Evolutionary conservation across 2,329 filamentous ascomycete genomes (phyloP), one percentile per base, ranked within the genome.

Genomic region (Aspergillus pseudoterreus): DNA sequence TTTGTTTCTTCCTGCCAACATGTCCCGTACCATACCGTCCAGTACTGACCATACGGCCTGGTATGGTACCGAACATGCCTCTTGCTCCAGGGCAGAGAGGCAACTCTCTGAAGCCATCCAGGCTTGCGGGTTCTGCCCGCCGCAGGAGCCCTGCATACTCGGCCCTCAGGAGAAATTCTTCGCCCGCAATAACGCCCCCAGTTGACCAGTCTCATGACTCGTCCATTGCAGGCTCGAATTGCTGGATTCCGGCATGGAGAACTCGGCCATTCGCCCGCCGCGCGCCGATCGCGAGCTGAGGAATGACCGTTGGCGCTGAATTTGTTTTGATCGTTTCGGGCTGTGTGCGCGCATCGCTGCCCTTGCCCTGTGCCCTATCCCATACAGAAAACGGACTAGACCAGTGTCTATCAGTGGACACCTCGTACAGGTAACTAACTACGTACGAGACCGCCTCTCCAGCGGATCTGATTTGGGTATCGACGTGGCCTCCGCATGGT

Each of bases 281-380:
- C 53, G 52, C 47, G 56, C 56, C 54, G 54, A 58, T 56, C 56
- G 42, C 49, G 53, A 44, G 33, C 35, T 22, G 48, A 50, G 45
- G 36, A 51, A 51, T 48, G 38, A 30, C 15, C 30, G 35, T 19
- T 22, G 19, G 21, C 42, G 6, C 5, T 4, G 17, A 27, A 43
- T 45, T 32, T 14, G 43, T 32, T 32, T 45, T 17, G 22, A 45
- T 27, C 15, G 19, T 46, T 30, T 46, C 27, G n/a, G 44, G 15
- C 14, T 46, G 27, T n/a, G 19, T 33, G 43, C 15, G 14, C 15
- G 14, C 35, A 11, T 6, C 35, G 15, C 35, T 46, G 44, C 44
- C 44, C 44, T 46, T 46, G 44, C 44, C 44, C 44, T 46, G 44
- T 38, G 44, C 44, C 44, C 44, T 46, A 46, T n/a, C 8, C 27